Evolutionary conservation across 2,329 filamentous ascomycete species (phyloP), one percentile per base, ranked within the genome.

Genomic region (Fusarium tricinctum): DNA sequence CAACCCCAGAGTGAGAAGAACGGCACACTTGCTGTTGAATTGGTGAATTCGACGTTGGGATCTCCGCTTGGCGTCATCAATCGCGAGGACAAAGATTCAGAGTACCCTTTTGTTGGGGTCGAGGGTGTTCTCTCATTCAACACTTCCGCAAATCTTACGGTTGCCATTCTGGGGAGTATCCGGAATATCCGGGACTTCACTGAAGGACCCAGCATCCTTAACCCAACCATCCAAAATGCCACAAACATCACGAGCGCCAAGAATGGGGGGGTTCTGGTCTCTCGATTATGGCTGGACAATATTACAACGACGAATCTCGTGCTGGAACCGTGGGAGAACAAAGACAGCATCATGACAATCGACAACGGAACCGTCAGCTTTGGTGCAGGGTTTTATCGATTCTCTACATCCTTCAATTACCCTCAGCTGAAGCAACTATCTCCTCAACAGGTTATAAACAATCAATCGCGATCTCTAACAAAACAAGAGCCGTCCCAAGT

Each of bases 181-280:
- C 81, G 88, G 12, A 88, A 84, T 1, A 89, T 91, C 65, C 83
- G 89, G 39, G 88, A 91, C 69, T 89, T 86, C 67, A 84, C 84
- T 2, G 88, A 90, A 74, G 88, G 88, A 0, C 82, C 83, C 2
- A 85, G 83, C 50, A 74, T 84, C 6, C 78, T 90, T 8, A 78
- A 78, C 20, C 81, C 85, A 0, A 73, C 79, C 15, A 85, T 90
- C 13, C 88, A 91, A 67, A 79, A 86, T 70, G 84, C 83, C 0
- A 80, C 87, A 44, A 75, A 81, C 1, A 80, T 84, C 58, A 76
- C 78, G 1, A 63, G 73, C 9, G 73, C 78, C 6, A 74, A 78
- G 3, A 76, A 78, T 14, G 83, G 82, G 4, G 83, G 83, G 3
- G 82, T 83, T 1, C 75, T 80, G 4, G 74, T 90, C 5, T 82